Conservation (phyloP, 2,329 filamentous ascomycete genomes). For the Pseudogymnoascus sp. region DNA sequence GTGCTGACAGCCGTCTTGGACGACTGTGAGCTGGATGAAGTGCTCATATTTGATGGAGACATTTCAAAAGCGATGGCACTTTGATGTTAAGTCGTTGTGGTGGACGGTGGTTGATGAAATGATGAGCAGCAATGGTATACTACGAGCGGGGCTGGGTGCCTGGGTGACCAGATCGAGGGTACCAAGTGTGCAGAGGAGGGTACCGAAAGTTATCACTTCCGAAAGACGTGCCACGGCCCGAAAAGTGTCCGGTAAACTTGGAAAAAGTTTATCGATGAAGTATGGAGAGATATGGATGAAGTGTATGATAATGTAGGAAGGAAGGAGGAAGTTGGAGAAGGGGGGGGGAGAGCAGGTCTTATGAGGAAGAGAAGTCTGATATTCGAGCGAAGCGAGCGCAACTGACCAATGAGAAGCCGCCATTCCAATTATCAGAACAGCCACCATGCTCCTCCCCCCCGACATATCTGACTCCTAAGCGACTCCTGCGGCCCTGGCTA, state of each 20-base stretch:
- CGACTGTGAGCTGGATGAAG: constrained; percentile 12
- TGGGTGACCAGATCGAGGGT: constrained; percentile 27
- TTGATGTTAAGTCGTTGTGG: constrained; percentile 10
- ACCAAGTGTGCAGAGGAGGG: constrained; percentile 19
- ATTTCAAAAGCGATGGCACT: constrained; percentile 19
- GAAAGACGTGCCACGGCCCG: constrained; percentile 19
- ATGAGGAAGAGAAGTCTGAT: constrained; percentile 8
- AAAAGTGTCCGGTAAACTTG: constrained; percentile 19
- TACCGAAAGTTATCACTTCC: constrained; percentile 18
- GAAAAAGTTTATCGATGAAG: constrained; percentile 21
- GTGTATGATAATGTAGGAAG: constrained; percentile 18
- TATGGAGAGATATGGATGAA: constrained; percentile 15
- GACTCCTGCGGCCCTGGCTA: background rate
- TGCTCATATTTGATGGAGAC: constrained; percentile 15
- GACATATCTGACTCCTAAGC: constrained; percentile 7
- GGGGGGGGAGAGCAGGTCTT: constrained; percentile 23
- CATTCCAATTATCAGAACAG: constrained; percentile 2
- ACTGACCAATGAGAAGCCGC: background rate
- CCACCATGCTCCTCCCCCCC: background rate
- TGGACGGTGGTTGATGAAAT: background rate
- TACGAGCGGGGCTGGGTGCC: constrained; percentile 13
- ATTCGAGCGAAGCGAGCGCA: background rate
- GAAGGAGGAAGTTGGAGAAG: constrained; percentile 24
- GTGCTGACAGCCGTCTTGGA: constrained; percentile 9
- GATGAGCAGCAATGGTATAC: background rate